These are phyloP conservation scores for Metschnikowia noctiluminum DNA, from an alignment of 805 yeast species.

Conservation along the genomic window DNA sequence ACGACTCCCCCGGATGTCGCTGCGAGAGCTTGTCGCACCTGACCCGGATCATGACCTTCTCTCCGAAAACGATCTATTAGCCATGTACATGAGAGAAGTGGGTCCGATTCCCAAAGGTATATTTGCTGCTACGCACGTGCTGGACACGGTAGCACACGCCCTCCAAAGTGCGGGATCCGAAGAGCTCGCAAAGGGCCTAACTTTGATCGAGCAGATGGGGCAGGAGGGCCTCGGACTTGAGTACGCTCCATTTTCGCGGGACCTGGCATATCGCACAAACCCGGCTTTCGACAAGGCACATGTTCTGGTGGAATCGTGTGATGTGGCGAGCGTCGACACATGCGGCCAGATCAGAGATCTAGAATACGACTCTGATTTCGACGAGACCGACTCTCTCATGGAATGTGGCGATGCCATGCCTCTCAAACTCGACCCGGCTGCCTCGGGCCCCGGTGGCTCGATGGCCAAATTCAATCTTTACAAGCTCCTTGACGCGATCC, in stretches of 20 bases:
- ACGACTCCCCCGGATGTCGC: neutral
- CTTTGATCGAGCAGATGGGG: slow-evolving; percentile 7
- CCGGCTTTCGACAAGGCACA: no score
- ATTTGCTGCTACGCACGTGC: slow-evolving; percentile 6
- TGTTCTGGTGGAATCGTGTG: neutral
- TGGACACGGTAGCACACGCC: slow-evolving; percentile 3
- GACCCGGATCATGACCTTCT: neutral
- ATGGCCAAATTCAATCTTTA: slow-evolving; percentile 9
- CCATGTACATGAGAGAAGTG: slow-evolving; percentile 6
- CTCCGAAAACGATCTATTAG: slow-evolving; percentile 4
- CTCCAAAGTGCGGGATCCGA: neutral
- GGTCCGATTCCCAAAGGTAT: neutral
- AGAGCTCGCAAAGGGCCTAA: slow-evolving; percentile 2
- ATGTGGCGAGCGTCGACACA: slow-evolving; percentile 7
- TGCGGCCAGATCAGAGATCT: neutral
- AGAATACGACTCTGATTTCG: slow-evolving; percentile 17
- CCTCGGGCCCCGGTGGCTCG: neutral
- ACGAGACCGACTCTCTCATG: slow-evolving; percentile 23
- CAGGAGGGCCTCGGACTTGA: slow-evolving; percentile 4
- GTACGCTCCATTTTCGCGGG: neutral
- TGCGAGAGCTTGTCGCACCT: neutral
- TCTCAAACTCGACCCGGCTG: no score
- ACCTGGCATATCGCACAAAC: neutral
- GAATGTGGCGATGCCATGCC: slow-evolving; percentile 8
- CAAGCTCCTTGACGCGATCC: slow-evolving; percentile 11